phyloP scores from a whole-genome alignment of 2,329 filamentous ascomycete species.

The Colletotrichum nymphaeae region DNA sequence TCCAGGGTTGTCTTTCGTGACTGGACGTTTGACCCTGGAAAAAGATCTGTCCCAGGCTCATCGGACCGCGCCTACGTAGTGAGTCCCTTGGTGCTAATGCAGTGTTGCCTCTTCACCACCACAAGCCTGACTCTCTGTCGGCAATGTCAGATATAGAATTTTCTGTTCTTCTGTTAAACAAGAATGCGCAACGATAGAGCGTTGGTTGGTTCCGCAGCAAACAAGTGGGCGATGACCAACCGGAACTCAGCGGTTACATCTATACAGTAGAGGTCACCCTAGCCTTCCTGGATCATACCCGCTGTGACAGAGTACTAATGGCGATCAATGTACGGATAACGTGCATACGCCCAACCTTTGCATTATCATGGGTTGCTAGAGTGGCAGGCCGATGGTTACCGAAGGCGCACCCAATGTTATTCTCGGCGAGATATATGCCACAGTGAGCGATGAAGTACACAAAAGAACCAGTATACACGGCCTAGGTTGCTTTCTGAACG shows the following conservation, averaged over 20 bases:
- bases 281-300: not conserved
- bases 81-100: conserved; percentile 5
- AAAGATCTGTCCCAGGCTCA: conserved; percentile 21
- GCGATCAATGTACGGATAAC: not conserved
- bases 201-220: not conserved
- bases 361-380: not conserved
- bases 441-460: not conserved
- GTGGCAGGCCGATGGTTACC: conserved; percentile 9
- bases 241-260: not conserved
- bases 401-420: not conserved
- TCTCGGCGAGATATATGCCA: not conserved
- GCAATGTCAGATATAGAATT: not conserved
- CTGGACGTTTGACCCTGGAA: conserved; percentile 2
- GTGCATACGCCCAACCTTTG: not conserved
- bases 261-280: not conserved
- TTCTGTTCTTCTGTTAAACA: conserved; percentile 18
- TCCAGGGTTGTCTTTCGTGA: not conserved
- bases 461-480: not conserved
- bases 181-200: not conserved
- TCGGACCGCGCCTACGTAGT: conserved; percentile 23
- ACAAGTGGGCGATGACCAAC: not conserved
- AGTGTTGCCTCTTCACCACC: not conserved
- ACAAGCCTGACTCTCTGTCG: not conserved
- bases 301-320: not conserved
- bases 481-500: no score